These are phyloP conservation scores for Wakefieldia striispora DNA, from an alignment of 768 basidiomycete species.

Conservation along the genomic window DNA sequence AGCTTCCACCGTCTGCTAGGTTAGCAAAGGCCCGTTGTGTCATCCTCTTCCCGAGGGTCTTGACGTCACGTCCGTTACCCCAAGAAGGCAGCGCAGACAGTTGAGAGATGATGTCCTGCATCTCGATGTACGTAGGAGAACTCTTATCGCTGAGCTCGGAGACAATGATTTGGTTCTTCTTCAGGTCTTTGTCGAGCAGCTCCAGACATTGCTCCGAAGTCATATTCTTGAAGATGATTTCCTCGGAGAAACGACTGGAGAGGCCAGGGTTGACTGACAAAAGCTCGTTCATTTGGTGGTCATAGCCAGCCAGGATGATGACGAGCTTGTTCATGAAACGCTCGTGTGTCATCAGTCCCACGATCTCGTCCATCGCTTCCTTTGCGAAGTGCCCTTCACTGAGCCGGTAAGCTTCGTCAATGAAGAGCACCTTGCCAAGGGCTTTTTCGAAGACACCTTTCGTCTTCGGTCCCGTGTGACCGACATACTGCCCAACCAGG, in stretches of 20 bases:
- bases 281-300: constrained; percentile 62
- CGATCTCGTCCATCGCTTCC: constrained; percentile 76
- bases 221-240: constrained; percentile 57
- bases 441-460: constrained; percentile 60
- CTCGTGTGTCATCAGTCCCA: constrained; percentile 59
- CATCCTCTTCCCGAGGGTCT: constrained; percentile 52
- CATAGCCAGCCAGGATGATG: constrained; percentile 71
- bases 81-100: constrained; percentile 51
- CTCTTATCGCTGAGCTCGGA: constrained; percentile 30
- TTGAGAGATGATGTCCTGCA: constrained; percentile 40
- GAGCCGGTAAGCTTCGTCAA: constrained; percentile 72
- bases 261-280: constrained; percentile 61
- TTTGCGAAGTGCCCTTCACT: constrained; percentile 62
- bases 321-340: constrained; percentile 58
- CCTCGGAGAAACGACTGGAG: constrained; percentile 68
- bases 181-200: constrained; percentile 48
- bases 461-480: constrained; percentile 72
- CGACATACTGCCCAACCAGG: constrained; percentile 67
- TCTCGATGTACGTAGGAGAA: constrained; percentile 14
- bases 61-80: constrained; percentile 70
- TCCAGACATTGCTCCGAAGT: constrained; percentile 48
- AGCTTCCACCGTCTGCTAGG: constrained; percentile 14
- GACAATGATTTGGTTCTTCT: constrained; percentile 40
- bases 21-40: constrained; percentile 38
- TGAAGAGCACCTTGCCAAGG: constrained; percentile 65